Conservation (phyloP, 169 alveolate species). For the Plasmodium sp. region DNA sequence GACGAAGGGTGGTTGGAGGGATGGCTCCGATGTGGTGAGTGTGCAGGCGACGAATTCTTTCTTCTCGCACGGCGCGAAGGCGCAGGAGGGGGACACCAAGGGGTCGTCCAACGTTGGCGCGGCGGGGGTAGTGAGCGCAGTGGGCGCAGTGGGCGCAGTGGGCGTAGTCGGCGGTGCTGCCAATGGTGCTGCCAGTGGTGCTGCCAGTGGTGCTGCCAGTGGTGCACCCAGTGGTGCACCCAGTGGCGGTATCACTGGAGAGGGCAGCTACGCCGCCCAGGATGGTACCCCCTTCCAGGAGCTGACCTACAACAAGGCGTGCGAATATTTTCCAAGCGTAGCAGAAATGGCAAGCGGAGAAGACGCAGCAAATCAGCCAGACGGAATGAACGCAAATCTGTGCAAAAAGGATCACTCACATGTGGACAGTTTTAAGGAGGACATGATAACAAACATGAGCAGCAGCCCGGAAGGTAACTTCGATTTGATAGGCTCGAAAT, state of each 20-base stretch:
- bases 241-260: neutral
- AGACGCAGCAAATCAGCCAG: neutral
- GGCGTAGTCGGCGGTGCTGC: neutral
- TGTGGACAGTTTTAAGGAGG: constrained; percentile 2
- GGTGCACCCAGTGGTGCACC: neutral
- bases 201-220: too few relatives aligned
- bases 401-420: neutral
- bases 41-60: neutral
- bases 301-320: constrained; percentile 30
- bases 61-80: neutral
- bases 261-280: neutral
- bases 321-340: constrained; percentile 40
- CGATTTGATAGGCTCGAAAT: constrained; percentile 26
- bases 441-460: neutral
- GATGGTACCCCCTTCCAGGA: neutral
- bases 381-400: constrained; percentile 6
- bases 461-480: constrained; percentile 4
- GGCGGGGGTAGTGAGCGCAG: neutral
- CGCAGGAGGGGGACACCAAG: neutral
- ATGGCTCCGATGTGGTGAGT: neutral
- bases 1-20: constrained; percentile 15
- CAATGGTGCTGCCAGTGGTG: too few relatives aligned
- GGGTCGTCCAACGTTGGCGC: neutral
- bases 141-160: too few relatives aligned
- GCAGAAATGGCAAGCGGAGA: neutral